Base-by-base conservation (phyloP, 2,329 filamentous ascomycete species). In the Penicillium freii region DNA sequence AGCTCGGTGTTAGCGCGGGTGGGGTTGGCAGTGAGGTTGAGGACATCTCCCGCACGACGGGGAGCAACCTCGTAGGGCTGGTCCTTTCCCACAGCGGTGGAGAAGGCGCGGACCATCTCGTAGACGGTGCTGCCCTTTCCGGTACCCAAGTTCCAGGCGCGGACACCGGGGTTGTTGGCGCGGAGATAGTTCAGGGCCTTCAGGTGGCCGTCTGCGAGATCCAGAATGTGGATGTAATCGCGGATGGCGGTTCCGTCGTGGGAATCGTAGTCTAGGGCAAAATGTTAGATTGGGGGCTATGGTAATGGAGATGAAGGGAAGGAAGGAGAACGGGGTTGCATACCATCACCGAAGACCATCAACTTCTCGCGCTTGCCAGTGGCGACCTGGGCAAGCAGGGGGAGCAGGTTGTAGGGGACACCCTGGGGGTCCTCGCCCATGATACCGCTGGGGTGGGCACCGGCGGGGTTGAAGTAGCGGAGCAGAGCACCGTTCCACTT, bases 381-480 rank as follows among this genome's bases (percentile, higher is more conserved):
- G 15, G 94, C 94, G 44, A 99, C 94, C 80, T 97, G 92, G 55
- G 93, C 94, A 25, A 99, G 85, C 59, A 99, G 82, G 19, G 94
- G 94, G 43, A 99, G 86, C 62, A 99, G 83, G 81, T 99, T 99
- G 83, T 91, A 97, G 1, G 94, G 94, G 23, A 97, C 86, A 58
- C 94, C 94, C 75, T 96, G 88, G 45, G 94, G 94, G 77, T 99
- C 94, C 80, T 99, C 94, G 67, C 94, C 94, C 92, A 99, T 96
- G 76, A 99, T 87, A 56, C 94, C 95, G 69, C 86, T 93, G 47
- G 95, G 94, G 77, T 99, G 94, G 56, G 92, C 89, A 69, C 94
- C 94, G 57, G 90, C 91, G 31, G 94, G 94, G 83, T 99, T 99
- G 82, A 99, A 99, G 81, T 99, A 99, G 69, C 94, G 87, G 69